phyloP scores from a whole-genome alignment of 2,329 filamentous ascomycete species.

The Achaetomium macrosporum region DNA sequence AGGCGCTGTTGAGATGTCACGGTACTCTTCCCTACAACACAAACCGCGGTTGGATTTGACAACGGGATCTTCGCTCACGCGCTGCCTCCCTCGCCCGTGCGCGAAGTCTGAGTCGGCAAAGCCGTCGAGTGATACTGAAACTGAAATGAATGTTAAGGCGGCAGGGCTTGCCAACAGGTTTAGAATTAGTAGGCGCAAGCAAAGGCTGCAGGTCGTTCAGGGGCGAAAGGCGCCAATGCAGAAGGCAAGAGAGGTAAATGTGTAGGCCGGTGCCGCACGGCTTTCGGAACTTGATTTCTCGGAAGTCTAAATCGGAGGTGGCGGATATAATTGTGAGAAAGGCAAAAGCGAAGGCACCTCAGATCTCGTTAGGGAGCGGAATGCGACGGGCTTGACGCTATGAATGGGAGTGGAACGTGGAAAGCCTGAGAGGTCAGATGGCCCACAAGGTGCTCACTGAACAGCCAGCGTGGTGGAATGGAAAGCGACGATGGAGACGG shows the following conservation, averaged over 20 bases:
- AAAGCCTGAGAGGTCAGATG: background rate
- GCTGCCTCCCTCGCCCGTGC: background rate
- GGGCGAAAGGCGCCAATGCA: background rate
- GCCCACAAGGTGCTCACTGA: conserved; percentile 2
- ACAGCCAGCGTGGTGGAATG: background rate
- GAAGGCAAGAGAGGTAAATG: background rate
- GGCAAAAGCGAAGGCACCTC: background rate
- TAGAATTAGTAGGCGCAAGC: background rate
- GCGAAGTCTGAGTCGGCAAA: background rate
- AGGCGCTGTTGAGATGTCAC: background rate
- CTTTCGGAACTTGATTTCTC: background rate
- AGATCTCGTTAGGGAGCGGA: conserved; percentile 10
- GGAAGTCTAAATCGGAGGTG: background rate
- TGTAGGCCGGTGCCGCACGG: background rate
- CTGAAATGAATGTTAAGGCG: background rate
- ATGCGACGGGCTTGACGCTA: conserved; percentile 12
- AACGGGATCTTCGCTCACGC: background rate
- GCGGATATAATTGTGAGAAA: background rate
- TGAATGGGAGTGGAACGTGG: conserved; percentile 11
- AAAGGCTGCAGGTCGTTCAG: background rate
- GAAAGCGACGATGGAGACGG: conserved; percentile 13
- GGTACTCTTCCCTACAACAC: background rate
- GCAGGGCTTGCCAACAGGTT: background rate
- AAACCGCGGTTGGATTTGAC: background rate
- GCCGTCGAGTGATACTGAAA: background rate